Evolutionary conservation across 768 basidiomycete genomes (phyloP).

Genomic region (Suillus hirtellus): DNA sequence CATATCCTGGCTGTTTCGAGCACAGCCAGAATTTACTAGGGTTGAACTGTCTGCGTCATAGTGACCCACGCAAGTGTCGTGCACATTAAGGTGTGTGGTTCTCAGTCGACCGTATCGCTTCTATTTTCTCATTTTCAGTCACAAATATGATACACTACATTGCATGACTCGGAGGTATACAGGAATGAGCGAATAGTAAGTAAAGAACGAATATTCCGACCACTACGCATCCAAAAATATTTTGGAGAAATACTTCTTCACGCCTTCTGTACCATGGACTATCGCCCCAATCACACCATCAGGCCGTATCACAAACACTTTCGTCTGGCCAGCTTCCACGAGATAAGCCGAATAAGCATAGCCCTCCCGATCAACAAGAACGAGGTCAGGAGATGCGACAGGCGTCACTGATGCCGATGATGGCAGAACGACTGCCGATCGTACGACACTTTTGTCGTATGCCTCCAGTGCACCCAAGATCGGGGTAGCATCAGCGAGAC

Average conservation of each 20-base stretch:
- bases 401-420: not conserved
- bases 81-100: no score
- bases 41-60: no score
- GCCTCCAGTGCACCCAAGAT: not conserved
- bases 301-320: constrained; percentile 34
- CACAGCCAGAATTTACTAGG: no score
- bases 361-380: constrained; percentile 35
- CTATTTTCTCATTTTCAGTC: no score
- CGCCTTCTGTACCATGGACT: constrained; percentile 22
- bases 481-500: constrained; percentile 12
- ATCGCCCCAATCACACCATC: constrained; percentile 28
- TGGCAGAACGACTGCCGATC: constrained; percentile 8
- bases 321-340: constrained; percentile 28
- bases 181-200: no score
- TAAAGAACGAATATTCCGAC: not conserved
- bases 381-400: constrained; percentile 21
- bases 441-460: not conserved
- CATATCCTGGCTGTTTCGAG: no score
- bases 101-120: no score
- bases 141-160: no score
- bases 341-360: constrained; percentile 39
- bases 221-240: not conserved
- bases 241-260: constrained; percentile 2
- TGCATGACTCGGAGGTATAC: no score
- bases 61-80: no score